Conservation (phyloP, 108 stramenopile genomes). For the Stephanodiscus minutulus region DNA sequence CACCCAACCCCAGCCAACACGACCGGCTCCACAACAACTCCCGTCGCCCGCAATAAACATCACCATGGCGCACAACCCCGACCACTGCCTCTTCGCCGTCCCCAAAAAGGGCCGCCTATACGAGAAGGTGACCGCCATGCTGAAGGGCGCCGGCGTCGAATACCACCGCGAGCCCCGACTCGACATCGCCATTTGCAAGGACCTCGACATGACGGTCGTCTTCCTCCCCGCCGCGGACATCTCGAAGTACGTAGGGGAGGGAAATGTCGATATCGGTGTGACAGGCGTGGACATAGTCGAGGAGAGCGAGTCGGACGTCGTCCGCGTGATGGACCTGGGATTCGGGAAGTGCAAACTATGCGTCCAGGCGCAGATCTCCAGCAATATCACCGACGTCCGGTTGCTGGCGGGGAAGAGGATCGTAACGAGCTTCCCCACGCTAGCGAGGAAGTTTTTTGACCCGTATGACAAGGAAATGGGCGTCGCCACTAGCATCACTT, state of each 20-base stretch:
- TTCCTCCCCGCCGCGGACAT: conserved; percentile 97
- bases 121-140: conserved; percentile 88
- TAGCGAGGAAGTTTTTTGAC: conserved; percentile 89
- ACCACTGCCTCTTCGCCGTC: conserved; percentile 87
- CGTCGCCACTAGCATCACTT: conserved; percentile 79
- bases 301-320: conserved; percentile 80
- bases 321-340: conserved; percentile 89
- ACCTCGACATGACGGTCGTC: conserved; percentile 90
- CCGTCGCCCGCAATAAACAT: no score
- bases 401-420: conserved; percentile 90
- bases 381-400: conserved; percentile 70
- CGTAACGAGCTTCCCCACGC: conserved; percentile 91
- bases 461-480: conserved; percentile 72
- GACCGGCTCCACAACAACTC: no score
- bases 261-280: conserved; percentile 95
- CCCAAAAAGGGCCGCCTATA: conserved; percentile 97
- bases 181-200: conserved; percentile 86
- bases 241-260: conserved; percentile 95
- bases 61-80: conserved; percentile 26
- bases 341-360: conserved; percentile 95
- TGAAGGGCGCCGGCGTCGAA: conserved; percentile 93
- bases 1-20: no score
- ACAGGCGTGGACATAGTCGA: conserved; percentile 90
- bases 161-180: conserved; percentile 86
- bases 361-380: conserved; percentile 89